Evolutionary conservation across 306 rosid species (phyloP).

Genomic region (Medicago arabica): DNA sequence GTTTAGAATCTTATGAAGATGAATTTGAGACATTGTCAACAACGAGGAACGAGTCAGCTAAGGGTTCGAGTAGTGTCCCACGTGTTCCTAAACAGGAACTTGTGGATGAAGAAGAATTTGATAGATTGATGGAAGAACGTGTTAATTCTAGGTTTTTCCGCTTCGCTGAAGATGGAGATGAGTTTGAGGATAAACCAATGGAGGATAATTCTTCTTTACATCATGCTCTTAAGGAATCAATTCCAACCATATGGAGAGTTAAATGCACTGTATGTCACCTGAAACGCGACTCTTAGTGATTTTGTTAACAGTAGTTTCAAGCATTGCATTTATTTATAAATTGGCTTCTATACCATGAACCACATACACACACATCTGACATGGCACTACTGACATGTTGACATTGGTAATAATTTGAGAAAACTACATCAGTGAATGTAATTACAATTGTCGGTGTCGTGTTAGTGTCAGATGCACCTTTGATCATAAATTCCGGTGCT

Average conservation of each 20-base stretch:
- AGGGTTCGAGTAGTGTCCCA: slow-evolving; percentile 51
- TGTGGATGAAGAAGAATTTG: slow-evolving; percentile 82
- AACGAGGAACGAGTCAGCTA: slow-evolving; percentile 48
- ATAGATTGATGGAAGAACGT: slow-evolving; percentile 76
- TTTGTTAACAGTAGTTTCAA: background rate
- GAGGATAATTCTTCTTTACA: slow-evolving; percentile 50
- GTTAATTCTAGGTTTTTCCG: slow-evolving; percentile 50
- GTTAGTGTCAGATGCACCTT: too few species aligned
- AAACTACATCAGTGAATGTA: too few species aligned
- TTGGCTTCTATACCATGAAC: background rate
- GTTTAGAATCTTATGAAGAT: slow-evolving; percentile 65
- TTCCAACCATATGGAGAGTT: slow-evolving; percentile 83
- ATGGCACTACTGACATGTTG: too few species aligned
- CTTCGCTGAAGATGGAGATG: slow-evolving; percentile 57
- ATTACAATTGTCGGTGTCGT: too few species aligned
- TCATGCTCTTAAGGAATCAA: slow-evolving; percentile 51
- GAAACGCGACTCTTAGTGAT: slow-evolving; percentile 18
- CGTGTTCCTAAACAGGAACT: slow-evolving; percentile 79
- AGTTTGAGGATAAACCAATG: slow-evolving; percentile 64
- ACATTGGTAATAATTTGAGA: too few species aligned
- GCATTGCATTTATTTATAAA: background rate
- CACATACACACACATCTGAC: too few species aligned
- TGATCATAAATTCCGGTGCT: too few species aligned
- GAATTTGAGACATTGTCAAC: slow-evolving; percentile 50
- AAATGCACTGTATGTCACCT: slow-evolving; percentile 79